Evolutionary conservation across 2,329 filamentous ascomycete species (phyloP).

Genomic region (Raffaelea ambrosiae): DNA sequence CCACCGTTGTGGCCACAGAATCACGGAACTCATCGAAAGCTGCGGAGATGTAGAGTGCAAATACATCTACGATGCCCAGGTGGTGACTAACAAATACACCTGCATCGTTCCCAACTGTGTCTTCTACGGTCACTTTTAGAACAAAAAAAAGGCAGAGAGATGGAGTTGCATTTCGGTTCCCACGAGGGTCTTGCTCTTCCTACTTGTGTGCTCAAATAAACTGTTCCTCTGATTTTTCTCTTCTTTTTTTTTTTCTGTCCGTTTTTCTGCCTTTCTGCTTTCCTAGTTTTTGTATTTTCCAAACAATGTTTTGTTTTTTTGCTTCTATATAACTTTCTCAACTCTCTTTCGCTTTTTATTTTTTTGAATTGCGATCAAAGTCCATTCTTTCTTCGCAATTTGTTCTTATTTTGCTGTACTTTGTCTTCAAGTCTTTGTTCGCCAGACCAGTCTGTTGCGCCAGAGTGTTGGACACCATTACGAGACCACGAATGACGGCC

Average conservation of each 20-base stretch:
- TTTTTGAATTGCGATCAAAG: too few relatives aligned
- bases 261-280: background rate
- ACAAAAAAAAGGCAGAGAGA: background rate
- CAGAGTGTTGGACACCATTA: too few relatives aligned
- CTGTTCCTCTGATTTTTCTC: too few relatives aligned
- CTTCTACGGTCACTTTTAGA: slow-evolving; percentile 20
- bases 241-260: background rate
- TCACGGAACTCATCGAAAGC: slow-evolving; percentile 19
- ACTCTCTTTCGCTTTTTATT: background rate
- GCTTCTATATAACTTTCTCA: too few relatives aligned
- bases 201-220: too few relatives aligned
- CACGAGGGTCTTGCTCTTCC: background rate
- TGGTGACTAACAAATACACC: slow-evolving; percentile 22
- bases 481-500: too few relatives aligned
- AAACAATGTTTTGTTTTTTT: too few relatives aligned
- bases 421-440: background rate
- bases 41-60: slow-evolving; percentile 20
- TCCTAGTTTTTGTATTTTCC: background rate
- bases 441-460: background rate
- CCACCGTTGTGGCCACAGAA: slow-evolving; percentile 23
- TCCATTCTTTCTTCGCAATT: background rate
- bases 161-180: background rate
- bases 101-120: slow-evolving; percentile 19
- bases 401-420: background rate
- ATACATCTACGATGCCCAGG: slow-evolving; percentile 11